These are phyloP conservation scores for Lathyrus aphaca DNA, from an alignment of 306 rosid genomes.

Conservation along the genomic window DNA sequence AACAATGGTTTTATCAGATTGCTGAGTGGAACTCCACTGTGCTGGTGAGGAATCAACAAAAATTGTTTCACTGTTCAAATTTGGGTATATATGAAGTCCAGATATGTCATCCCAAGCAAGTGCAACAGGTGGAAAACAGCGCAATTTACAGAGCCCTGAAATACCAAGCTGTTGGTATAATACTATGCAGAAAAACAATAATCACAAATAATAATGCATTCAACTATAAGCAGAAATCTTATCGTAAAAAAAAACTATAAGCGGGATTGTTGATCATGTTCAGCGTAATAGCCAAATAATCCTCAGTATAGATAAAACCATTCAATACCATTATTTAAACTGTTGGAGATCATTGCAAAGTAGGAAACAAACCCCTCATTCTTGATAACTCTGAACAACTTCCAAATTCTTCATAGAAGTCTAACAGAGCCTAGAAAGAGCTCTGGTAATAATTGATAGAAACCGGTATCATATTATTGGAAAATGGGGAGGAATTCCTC, in stretches of 20 bases:
- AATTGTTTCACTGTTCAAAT: constrained; percentile 68
- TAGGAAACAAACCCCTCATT: background rate
- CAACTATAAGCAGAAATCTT: constrained; percentile 12
- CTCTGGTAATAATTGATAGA: background rate
- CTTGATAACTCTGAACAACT: background rate
- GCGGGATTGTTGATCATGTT: constrained; percentile 20
- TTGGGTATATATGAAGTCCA: constrained; percentile 86
- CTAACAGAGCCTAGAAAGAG: background rate
- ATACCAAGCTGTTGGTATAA: constrained; percentile 42
- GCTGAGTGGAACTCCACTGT: constrained; percentile 68
- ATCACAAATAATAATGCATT: constrained; percentile 18
- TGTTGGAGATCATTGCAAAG: background rate
- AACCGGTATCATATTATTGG: background rate
- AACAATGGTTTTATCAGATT: constrained; percentile 78
- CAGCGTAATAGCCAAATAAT: constrained; percentile 21
- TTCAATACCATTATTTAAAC: constrained; percentile 6
- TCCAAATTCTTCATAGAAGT: background rate
- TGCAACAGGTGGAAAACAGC: constrained; percentile 97
- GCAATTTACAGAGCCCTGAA: constrained; percentile 89
- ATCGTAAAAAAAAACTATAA: background rate
- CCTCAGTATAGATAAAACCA: constrained; percentile 11
- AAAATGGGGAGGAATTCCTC: background rate
- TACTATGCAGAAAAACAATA: constrained; percentile 33
- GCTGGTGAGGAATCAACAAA: constrained; percentile 91
- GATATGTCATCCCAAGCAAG: constrained; percentile 93